Conservation (phyloP, 2,329 filamentous ascomycete genomes). For the Pseudovirgaria hyperparasitica region DNA sequence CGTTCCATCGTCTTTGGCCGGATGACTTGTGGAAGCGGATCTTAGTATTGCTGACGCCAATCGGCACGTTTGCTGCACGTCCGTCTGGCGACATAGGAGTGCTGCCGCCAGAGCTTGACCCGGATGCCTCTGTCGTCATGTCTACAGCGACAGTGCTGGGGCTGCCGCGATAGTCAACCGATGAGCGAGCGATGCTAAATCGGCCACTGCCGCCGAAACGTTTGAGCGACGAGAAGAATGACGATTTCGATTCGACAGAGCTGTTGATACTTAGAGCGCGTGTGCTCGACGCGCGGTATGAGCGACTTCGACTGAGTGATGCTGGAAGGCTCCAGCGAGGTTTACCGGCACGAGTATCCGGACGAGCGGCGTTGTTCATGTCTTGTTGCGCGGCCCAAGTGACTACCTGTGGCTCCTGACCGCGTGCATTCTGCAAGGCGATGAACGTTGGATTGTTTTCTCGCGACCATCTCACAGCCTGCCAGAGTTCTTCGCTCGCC, state of each 20-base stretch:
- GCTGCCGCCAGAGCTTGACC: constrained; percentile 24
- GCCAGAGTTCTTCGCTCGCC: constrained; percentile 74
- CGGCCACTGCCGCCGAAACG: constrained; percentile 60
- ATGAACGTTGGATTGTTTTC: constrained; percentile 90
- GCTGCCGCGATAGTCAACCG: constrained; percentile 46
- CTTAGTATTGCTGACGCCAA: constrained; percentile 67
- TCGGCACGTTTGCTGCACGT: constrained; percentile 29
- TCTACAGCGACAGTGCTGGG: constrained; percentile 39
- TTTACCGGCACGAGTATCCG: constrained; percentile 19
- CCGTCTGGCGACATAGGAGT: constrained; percentile 22
- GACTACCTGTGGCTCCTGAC: constrained; percentile 34
- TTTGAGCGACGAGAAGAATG: constrained; percentile 59
- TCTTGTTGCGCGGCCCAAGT: constrained; percentile 40
- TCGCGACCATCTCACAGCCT: constrained; percentile 74
- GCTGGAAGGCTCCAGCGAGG: constrained; percentile 37
- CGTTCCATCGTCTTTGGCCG: constrained; percentile 91
- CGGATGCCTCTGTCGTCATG: no score
- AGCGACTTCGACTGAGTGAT: constrained; percentile 38
- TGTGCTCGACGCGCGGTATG: constrained; percentile 39
- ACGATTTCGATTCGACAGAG: constrained; percentile 63
- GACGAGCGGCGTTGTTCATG: constrained; percentile 33
- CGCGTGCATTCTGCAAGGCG: constrained; percentile 58
- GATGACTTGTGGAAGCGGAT: constrained; percentile 70
- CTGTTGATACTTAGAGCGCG: constrained; percentile 45
- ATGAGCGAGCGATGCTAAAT: constrained; percentile 76